phyloP scores from a whole-genome alignment of 345 rosid genomes.

The Syzygium aromaticum region DNA sequence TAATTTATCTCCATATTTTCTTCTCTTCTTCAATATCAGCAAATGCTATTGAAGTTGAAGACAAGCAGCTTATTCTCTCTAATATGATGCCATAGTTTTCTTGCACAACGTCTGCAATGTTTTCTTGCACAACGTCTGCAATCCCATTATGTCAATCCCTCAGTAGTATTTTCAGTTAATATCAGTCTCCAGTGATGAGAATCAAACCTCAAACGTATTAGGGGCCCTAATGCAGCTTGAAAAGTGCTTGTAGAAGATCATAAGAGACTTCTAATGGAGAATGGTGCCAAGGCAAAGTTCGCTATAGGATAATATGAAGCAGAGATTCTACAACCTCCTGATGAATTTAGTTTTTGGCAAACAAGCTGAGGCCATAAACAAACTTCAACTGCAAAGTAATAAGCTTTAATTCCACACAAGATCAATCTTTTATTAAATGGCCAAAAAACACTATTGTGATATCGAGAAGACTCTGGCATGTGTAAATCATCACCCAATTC shows the following conservation, averaged over 20 bases:
- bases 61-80: neutral
- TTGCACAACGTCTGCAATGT: no score
- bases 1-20: neutral
- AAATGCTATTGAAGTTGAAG: neutral
- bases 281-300: neutral
- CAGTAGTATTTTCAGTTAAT: neutral
- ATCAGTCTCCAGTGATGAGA: neutral
- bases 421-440: neutral
- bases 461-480: neutral
- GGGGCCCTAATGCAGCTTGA: neutral
- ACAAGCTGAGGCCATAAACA: neutral
- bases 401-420: neutral
- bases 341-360: neutral
- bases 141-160: neutral
- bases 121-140: neutral
- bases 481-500: neutral
- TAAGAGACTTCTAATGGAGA: neutral
- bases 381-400: neutral
- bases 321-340: neutral
- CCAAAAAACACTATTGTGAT: neutral
- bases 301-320: neutral
- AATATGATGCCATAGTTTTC: neutral
- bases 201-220: neutral
- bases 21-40: neutral
- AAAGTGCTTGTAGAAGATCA: neutral